Percentiles rank a stretch among this genome's conserved stretches.
Evolutionary conservation across 352 stramenopile genomes (phyloP).

Genomic region (Phytophthora melonis): DNA sequence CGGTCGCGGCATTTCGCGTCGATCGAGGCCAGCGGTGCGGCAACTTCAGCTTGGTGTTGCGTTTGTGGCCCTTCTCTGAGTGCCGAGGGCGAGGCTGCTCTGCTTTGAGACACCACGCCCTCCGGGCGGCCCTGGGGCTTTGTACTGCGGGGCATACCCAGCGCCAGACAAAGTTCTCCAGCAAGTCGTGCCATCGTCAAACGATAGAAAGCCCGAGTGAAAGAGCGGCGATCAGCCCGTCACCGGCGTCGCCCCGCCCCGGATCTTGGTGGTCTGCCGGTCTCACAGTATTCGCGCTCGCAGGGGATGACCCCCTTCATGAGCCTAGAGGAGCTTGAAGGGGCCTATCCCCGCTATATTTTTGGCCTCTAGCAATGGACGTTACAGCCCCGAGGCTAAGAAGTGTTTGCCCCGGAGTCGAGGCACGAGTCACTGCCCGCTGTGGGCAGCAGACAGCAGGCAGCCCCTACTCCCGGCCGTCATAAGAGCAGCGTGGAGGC

Average conservation of each 20-base stretch:
- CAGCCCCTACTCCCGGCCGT: not conserved
- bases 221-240: not conserved
- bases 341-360: not conserved
- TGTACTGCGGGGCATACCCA: not conserved
- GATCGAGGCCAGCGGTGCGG: not conserved
- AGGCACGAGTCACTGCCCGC: not conserved
- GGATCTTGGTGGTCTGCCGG: conserved; percentile 18
- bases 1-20: not conserved
- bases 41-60: not conserved
- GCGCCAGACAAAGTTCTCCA: not conserved
- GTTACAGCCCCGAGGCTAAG: not conserved
- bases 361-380: not conserved
- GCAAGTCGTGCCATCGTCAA: conserved; percentile 25
- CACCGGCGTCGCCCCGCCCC: conserved; percentile 8
- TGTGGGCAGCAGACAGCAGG: not conserved
- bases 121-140: not conserved
- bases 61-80: not conserved
- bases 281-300: not conserved
- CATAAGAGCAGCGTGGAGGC: not conserved
- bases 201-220: conserved; percentile 7
- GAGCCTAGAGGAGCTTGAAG: not conserved
- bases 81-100: not conserved
- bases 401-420: not conserved
- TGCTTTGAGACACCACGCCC: too few relatives aligned
- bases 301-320: conserved; percentile 7